phyloP scores from a whole-genome alignment of 345 rosid species.

The Brassica rapa region DNA sequence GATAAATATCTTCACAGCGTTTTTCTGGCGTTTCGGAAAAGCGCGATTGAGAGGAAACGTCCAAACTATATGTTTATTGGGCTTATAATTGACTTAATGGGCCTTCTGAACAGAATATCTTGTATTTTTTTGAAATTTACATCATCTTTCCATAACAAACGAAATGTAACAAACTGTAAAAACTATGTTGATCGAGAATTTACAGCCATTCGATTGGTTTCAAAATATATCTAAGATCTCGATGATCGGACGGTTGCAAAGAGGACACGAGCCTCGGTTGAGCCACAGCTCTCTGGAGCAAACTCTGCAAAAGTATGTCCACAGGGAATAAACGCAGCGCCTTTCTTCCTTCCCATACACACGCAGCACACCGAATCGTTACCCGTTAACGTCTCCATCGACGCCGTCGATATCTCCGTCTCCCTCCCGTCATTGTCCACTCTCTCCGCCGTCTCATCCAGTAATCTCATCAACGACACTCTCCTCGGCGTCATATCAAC shows the following conservation, averaged over 20 bases:
- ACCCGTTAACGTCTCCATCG: slow-evolving; percentile 34
- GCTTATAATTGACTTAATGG: slow-evolving; percentile 9
- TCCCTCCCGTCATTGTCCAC: slow-evolving; percentile 31
- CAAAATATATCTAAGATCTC: slow-evolving; percentile 70
- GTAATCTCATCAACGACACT: slow-evolving; percentile 76
- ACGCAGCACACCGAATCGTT: slow-evolving; percentile 73
- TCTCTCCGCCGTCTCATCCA: slow-evolving; percentile 62
- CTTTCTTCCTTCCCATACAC: slow-evolving; percentile 70
- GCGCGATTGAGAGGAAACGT: not conserved
- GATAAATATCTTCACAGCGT: slow-evolving; percentile 1
- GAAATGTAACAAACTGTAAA: slow-evolving; percentile 26
- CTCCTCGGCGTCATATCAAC: slow-evolving; percentile 52
- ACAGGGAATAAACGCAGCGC: slow-evolving; percentile 83
- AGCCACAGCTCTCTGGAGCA: slow-evolving; percentile 74
- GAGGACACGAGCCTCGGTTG: slow-evolving; percentile 74
- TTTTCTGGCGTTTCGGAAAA: not conserved
- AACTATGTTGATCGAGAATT: slow-evolving; percentile 11
- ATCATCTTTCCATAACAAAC: not conserved
- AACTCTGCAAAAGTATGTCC: slow-evolving; percentile 80
- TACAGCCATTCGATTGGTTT: slow-evolving; percentile 21
- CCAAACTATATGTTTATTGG: not conserved
- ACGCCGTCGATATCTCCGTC: slow-evolving; percentile 31
- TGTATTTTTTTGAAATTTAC: slow-evolving; percentile 22
- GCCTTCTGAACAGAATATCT: slow-evolving; percentile 16
- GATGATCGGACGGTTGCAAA: slow-evolving; percentile 67